A percentile compares a stretch with the other conserved stretches of the same genome.
These are phyloP conservation scores for Wickerhamiella siamensis DNA, from an alignment of 805 yeast genomes.

Conservation along the genomic window DNA sequence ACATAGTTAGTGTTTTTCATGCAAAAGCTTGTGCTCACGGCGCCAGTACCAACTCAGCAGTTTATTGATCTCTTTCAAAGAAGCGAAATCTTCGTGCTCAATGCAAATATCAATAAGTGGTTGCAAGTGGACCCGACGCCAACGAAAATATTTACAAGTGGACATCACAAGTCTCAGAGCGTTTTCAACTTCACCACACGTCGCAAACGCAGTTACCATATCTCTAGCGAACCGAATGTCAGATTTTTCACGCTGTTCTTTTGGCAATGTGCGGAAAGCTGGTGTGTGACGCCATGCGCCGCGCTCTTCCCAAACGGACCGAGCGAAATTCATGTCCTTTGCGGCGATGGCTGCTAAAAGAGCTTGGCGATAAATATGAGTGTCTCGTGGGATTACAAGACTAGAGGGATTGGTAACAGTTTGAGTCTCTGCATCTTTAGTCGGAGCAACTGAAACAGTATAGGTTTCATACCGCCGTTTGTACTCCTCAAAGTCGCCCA, in stretches of 20 bases:
- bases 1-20: neutral
- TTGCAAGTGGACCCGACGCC: slow-evolving; percentile 42
- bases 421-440: neutral
- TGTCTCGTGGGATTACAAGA: neutral
- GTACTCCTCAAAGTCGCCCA: slow-evolving; percentile 27
- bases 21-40: slow-evolving; percentile 1
- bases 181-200: slow-evolving; percentile 44
- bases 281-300: slow-evolving; percentile 54
- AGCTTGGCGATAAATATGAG: slow-evolving; percentile 39
- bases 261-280: slow-evolving; percentile 31
- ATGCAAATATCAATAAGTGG: slow-evolving; percentile 29
- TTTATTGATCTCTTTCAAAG: slow-evolving; percentile 5
- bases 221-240: slow-evolving; percentile 61
- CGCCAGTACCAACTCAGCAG: slow-evolving; percentile 6
- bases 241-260: slow-evolving; percentile 28
- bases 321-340: slow-evolving; percentile 44
- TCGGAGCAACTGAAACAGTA: neutral
- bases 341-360: slow-evolving; percentile 51
- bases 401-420: neutral
- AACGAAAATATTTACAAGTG: slow-evolving; percentile 51
- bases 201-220: slow-evolving; percentile 48
- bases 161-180: slow-evolving; percentile 56
- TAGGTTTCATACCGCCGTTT: slow-evolving; percentile 23
- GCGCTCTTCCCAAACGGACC: slow-evolving; percentile 61
- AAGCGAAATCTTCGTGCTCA: slow-evolving; percentile 31